Evolutionary conservation across 2,329 filamentous ascomycete genomes (phyloP), one percentile per base, ranked within the genome.

Genomic region (Huntiella abstrusa): DNA sequence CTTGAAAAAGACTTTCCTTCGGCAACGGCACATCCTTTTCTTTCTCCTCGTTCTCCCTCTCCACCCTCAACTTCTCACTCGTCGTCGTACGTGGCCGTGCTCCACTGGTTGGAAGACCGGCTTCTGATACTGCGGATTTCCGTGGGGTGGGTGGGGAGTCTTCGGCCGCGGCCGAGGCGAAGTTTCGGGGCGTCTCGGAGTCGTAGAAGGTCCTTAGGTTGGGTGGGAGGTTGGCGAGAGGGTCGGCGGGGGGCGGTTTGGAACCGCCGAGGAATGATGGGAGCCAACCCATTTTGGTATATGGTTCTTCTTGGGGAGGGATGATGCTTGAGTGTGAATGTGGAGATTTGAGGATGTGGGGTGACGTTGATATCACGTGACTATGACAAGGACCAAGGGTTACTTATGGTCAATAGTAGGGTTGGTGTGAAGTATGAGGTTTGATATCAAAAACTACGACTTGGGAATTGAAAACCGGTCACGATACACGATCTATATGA

Each of bases 191-290:
- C 19, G 83, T 80, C 66, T 93, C 83, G 62, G 80, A 77, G 58
- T 86, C 70, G 57, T 94, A 77, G 61, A 87, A 93, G 53, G 88
- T 81, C 56, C 81, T 80, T 48, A 94, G 73, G 52, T 79, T 77
- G 35, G 84, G 82, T 57, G 94, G 85, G 55, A 95, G 77, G 55
- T 82, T 78, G 54, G 71, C 69, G 53, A 85, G 69, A 17, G 82
- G 77, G 52, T 77, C 69, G 54, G 59, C 59, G 52, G 62, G 63
- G 51, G 59, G 64, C 46, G 62, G 60, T 3, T 38, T 8, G 10
- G n/a, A 33, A 35, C 43, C 38, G 54, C 69, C 59, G 52, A 72
- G 69, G 50, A 74, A 63, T 49, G 66, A 68, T 52, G 69, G 65
- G 55, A 73, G 62, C 70, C 71, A 76, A 53, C 72, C 72, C 73